Conservation (phyloP, 2,329 filamentous ascomycete species). For the Colletotrichum sansevieriae region DNA sequence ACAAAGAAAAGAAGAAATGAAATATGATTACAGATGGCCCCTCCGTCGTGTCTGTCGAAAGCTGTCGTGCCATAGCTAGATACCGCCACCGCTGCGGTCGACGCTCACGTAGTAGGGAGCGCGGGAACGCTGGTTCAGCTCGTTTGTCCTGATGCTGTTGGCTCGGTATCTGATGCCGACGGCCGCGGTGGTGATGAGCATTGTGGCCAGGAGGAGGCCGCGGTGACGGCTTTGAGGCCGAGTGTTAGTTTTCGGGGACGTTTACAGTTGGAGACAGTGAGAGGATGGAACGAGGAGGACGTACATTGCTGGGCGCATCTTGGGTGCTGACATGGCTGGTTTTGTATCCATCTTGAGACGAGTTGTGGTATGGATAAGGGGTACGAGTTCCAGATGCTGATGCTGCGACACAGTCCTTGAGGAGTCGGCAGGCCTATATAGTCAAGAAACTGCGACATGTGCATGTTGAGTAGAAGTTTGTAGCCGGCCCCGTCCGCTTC, state of each 20-base stretch:
- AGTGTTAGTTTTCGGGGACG: neutral
- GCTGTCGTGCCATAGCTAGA: constrained; percentile 46
- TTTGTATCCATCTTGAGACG: constrained; percentile 25
- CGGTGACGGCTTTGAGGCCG: constrained; percentile 52
- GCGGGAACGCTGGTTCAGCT: constrained; percentile 55
- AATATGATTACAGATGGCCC: no score
- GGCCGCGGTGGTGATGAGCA: constrained; percentile 48
- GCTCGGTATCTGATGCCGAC: constrained; percentile 52
- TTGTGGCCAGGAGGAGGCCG: constrained; percentile 52
- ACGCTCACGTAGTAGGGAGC: constrained; percentile 62
- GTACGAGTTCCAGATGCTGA: neutral
- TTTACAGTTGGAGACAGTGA: neutral
- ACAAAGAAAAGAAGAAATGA: no score
- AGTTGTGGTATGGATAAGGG: no score
- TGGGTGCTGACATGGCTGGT: constrained; percentile 24
- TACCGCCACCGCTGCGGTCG: constrained; percentile 63
- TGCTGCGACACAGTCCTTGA: neutral
- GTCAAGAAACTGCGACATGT: no score
- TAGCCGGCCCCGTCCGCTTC: neutral
- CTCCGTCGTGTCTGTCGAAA: no score
- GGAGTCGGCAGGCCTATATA: no score
- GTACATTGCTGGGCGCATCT: constrained; percentile 41
- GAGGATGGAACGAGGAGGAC: constrained; percentile 45
- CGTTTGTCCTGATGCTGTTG: constrained; percentile 55
- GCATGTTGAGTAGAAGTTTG: constrained; percentile 17